These are phyloP conservation scores for Teunomyces kruisii DNA, from an alignment of 805 yeast species.

Conservation along the genomic window DNA sequence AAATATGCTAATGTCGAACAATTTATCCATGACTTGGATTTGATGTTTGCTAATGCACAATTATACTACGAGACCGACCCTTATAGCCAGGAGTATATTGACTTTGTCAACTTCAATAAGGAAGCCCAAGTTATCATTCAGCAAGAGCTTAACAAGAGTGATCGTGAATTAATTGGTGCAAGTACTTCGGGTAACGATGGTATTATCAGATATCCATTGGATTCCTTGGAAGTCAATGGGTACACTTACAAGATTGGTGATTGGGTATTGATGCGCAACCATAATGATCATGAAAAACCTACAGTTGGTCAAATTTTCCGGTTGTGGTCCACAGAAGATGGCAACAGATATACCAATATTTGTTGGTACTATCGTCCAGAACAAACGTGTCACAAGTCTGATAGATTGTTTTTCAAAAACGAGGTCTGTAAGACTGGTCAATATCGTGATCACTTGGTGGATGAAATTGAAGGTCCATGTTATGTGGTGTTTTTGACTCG, in stretches of 20 bases:
- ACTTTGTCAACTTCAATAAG: constrained; percentile 62
- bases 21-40: constrained; percentile 73
- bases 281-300: constrained; percentile 86
- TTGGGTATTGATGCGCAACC: constrained; percentile 87
- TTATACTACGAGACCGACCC: constrained; percentile 52
- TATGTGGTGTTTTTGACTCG: constrained; percentile 93
- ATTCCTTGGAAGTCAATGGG: constrained; percentile 69
- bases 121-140: constrained; percentile 58
- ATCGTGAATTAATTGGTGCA: constrained; percentile 60
- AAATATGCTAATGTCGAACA: constrained; percentile 73
- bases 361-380: constrained; percentile 99
- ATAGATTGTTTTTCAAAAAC: constrained; percentile 84
- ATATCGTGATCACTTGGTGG: constrained; percentile 88
- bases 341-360: constrained; percentile 81
- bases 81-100: constrained; percentile 57
- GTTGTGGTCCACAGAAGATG: constrained; percentile 88
- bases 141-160: constrained; percentile 78
- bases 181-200: constrained; percentile 46
- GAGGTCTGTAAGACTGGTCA: constrained; percentile 97
- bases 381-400: constrained; percentile 93
- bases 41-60: constrained; percentile 74
- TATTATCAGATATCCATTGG: constrained; percentile 72
- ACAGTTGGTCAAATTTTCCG: constrained; percentile 92
- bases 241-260: constrained; percentile 83
- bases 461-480: constrained; percentile 89